A percentile compares a stretch with the other conserved stretches of the same genome.
Conservation (phyloP, 352 stramenopile genomes). For the Globisporangium cylindrosporum region DNA sequence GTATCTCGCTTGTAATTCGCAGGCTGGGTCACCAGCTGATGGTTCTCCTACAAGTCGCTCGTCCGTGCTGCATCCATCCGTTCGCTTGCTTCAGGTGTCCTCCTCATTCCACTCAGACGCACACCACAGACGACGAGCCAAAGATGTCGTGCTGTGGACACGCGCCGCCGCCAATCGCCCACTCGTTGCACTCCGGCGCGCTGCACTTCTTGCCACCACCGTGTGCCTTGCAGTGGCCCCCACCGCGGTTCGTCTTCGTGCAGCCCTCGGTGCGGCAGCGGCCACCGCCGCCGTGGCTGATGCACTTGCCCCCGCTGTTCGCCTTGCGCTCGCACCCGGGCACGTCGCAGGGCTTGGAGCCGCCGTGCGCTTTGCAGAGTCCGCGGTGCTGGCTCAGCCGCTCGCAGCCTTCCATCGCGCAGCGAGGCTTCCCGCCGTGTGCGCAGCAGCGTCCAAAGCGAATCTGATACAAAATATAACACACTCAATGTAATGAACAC, state of each 20-base stretch:
- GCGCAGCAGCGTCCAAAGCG: constrained; percentile 73
- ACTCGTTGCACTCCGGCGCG: constrained; percentile 56
- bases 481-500: neutral
- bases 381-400: constrained; percentile 58
- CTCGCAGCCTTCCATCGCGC: constrained; percentile 61
- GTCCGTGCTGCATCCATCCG: neutral
- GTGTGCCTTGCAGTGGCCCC: constrained; percentile 76
- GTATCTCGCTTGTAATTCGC: neutral
- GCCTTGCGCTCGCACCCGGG: constrained; percentile 61
- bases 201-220: constrained; percentile 79
- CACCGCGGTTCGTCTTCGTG: constrained; percentile 72
- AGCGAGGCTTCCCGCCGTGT: constrained; percentile 72
- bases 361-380: constrained; percentile 81
- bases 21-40: neutral
- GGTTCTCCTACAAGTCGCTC: neutral
- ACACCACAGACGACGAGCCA: constrained; percentile 34
- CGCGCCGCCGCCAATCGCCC: constrained; percentile 62
- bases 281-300: constrained; percentile 73
- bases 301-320: constrained; percentile 79
- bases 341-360: constrained; percentile 59
- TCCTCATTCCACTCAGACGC: constrained; percentile 36
- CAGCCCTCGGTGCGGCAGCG: constrained; percentile 67
- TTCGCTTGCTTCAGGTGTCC: constrained; percentile 12
- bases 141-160: constrained; percentile 69
- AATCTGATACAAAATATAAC: constrained; percentile 27